Base-by-base conservation (phyloP, 495 filamentous ascomycete species). In the Amphirosellinia nigrospora region DNA sequence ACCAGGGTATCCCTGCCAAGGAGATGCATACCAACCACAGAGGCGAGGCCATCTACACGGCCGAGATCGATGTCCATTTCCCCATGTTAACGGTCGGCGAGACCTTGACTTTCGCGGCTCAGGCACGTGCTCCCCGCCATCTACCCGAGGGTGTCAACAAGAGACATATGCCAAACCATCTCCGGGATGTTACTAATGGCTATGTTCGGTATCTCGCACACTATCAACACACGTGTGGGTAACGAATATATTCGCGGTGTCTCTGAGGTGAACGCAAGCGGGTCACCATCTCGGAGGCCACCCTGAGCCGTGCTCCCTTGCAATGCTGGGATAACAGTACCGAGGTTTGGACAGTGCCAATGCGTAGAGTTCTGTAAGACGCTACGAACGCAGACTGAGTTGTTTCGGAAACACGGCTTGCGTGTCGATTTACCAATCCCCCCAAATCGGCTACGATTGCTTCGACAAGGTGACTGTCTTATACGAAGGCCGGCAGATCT, bases 241-340 rank as follows among this genome's bases (percentile, higher is more conserved):
- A 93, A 94, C 76, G 91, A 93, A 66, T 92, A 90, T 65, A 86
- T 94, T 56, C 88, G 92, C 46, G 93, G 93, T 68, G 90, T 96
- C 0, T 91, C 87, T 36, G 93, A 64, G 93, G 93, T 68, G 93
- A 97, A 78, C 79, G 93, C 11, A 95, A 94, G 81, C 88, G 93
- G 70, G 91, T 94, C 58, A 92, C 89, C 79, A 94, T 96, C 72
- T 89, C 92, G 4, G 93, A 96, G 72, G 85, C 85, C 28, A 86
- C 86, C 8, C 80, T 94, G 28, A 89, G 88, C 52, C 85, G 85
- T 9, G 86, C 86, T 28, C 89, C 91, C 0, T 78, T 96, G 15
- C 91, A 93, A 73, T 94, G 92, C 82, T 96, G 93, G 93, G 93
- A 96, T 73, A 92, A 93, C 79, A 92, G 88, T 69, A 95, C 93